Evolutionary conservation across 2,329 filamentous ascomycete species (phyloP), one percentile per base, ranked within the genome.

Genomic region (Sarocladium kiliense): DNA sequence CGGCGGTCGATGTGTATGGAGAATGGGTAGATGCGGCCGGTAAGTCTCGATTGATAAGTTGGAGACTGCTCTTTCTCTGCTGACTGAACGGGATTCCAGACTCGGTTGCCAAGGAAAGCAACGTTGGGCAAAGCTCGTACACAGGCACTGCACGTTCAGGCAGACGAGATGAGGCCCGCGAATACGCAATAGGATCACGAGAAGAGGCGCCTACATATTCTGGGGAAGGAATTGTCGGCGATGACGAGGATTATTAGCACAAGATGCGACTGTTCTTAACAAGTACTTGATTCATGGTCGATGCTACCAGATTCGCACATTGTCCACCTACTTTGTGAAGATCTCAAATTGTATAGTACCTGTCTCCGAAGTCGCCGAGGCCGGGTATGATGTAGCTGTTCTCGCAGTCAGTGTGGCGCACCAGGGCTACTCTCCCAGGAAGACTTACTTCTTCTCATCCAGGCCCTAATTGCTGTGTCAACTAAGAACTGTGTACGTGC

Each of bases 21-120:
- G 94, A 97, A 71, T 99, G 94, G 94, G 90, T 99, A 60, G 94
- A 99, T 73, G 94, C 94, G 60, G 77, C 82, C 60, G 78, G 82
- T 84, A 72, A 60, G 74, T 44, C n/a, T 44, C 57, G 39, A 3
- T 14, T 36, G 14, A 12, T 44, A 21, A 57, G 45, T 42, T 45
- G 18, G 3, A 9, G 21, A 55, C 53, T 49, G 23, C 41, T 19
- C 18, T n/a, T 37, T 26, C 32, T 32, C 37, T 21, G 55, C 60
- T 65, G 55, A 63, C 55, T 18, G 54, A n/a, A 23, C n/a, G n/a
- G 47, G 34, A 55, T 16, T 36, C 36, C 42, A 79, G 78, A 81
- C 59, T 71, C 77, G 11, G 78, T 81, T 7, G 77, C 78, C 12
- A 78, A 80, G 62, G 74, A 76, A 58, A 65, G 69, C 57, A 67